Evolutionary conservation across 2,329 filamentous ascomycete genomes (phyloP).

Genomic region (Arthrinium phaeospermum): DNA sequence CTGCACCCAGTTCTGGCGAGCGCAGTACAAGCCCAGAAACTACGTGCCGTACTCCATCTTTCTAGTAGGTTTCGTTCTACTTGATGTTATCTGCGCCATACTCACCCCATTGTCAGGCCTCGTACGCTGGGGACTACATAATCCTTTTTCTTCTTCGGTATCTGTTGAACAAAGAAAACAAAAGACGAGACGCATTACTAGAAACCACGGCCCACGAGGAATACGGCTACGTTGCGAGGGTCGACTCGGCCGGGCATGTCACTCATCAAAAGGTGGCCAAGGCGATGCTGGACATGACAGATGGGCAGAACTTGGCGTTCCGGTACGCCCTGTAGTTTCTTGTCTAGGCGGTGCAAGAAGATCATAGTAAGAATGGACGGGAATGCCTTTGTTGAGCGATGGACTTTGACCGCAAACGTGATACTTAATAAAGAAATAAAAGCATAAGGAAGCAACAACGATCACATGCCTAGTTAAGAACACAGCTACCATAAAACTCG

Average conservation of each 20-base stretch:
- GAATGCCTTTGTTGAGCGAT: too few relatives aligned
- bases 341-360: background rate
- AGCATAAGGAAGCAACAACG: too few relatives aligned
- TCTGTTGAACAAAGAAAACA: constrained; percentile 22
- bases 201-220: background rate
- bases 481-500: too few relatives aligned
- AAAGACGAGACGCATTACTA: constrained; percentile 15
- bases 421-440: too few relatives aligned
- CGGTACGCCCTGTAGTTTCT: constrained; percentile 19
- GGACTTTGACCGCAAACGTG: too few relatives aligned
- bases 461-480: too few relatives aligned
- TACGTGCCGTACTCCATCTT: constrained; percentile 21
- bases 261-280: constrained; percentile 19
- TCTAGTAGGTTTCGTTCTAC: background rate
- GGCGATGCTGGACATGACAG: constrained; percentile 23
- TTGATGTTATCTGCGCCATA: background rate
- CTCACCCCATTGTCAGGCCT: background rate
- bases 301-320: constrained; percentile 22
- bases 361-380: too few relatives aligned
- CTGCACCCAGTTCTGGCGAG: constrained; percentile 23
- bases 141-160: constrained; percentile 20
- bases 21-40: constrained; percentile 24
- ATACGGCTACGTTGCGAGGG: constrained; percentile 20
- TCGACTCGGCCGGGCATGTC: constrained; percentile 19
- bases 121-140: constrained; percentile 20